Base-by-base conservation (phyloP, 306 rosid species). In the Dryas alaskensis region DNA sequence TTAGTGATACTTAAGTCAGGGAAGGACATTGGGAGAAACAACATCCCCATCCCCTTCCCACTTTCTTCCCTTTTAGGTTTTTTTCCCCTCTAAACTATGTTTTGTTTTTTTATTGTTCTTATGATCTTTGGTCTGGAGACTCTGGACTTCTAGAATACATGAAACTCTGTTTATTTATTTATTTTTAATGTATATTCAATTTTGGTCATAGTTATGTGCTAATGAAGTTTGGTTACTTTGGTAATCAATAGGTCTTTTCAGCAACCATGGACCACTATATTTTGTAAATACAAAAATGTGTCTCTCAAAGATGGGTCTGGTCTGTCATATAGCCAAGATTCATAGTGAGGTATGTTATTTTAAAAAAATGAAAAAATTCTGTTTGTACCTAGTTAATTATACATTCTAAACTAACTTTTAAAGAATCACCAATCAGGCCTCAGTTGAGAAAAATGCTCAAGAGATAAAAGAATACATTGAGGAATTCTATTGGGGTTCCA, bases 231-330 rank as follows among this genome's bases (percentile, higher is more conserved):
- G 64, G 69, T 46, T 54, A 16, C 7, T 55, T 76, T 62, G 72
- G 66, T 63, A n/a, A 73, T 82, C 60, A 75, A 67, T 88, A 90
- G 99, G 99, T 61, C 93, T 90, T 82, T 92, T 95, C 84, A 95
- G 99, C 85, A 95, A 90, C 80, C 98, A 95, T 74, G 98, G 99
- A 65, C 98, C 99, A 69, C 95, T 95, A 52, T 95, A 92, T 81
- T 95, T 95, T 71, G 93, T 92, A 63, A 86, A 79, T 77, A 87
- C 99, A 17, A 92, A 95, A 82, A 79, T 45, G 70, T 67, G 92
- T 71, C 87, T 95, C 81, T 95, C 98, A 78, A 92, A 95, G 87
- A 74, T 95, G 91, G 99, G 99, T 72, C 83, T 95, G 76, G 74
- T 89, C 25, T 95, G 99, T 85, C 97, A 95, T 80, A 95, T 95